Evolutionary conservation across 805 yeast species (phyloP), one percentile per base, ranked within the genome.

Genomic region (Metschnikowia reukaufii): DNA sequence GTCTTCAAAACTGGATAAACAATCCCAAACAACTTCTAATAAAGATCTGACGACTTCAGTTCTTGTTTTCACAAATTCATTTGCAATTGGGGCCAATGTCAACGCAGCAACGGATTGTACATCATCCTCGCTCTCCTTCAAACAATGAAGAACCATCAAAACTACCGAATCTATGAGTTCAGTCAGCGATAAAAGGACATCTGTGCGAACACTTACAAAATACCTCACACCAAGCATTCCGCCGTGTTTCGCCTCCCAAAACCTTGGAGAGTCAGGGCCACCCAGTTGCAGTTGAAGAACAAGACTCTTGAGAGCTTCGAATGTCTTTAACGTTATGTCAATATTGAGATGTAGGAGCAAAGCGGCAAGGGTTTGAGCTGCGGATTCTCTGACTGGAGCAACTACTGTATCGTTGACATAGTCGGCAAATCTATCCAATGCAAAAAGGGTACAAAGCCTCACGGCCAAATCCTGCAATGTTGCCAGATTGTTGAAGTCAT

Each of bases 221-320:
- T 94, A 94, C 43, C 96, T 75, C 43, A 94, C 72, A 0, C 98
- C 99, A 10, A 94, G 77, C 84, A 94, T 83, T 40, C 98, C 99
- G 56, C 98, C 99, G 72, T 94, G 99, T 49, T 94, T 87, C 2
- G 97, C 98, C 63, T 95, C 97, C 99, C 99, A 94, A 45, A 90
- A 78, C 48, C 62, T 66, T 3, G 85, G 81, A 15, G 69, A 60
- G 16, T 42, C 45, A 36, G 76, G 70, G 10, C 72, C 64, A 1
- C 72, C 81, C 18, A 79, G 64, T 44, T 56, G 62, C 45, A 29
- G 45, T 63, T 92, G 97, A 39, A 85, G 65, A 0, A 91, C 89
- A 42, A 94, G 69, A 36, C 79, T 76, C 42, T 82, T 78, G 48
- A 94, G 73, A 16, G 84, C 82, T 9, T 72, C 60, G 61, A 90